These are phyloP conservation scores for Moringa oleifera DNA, from an alignment of 345 rosid species.

Conservation along the genomic window DNA sequence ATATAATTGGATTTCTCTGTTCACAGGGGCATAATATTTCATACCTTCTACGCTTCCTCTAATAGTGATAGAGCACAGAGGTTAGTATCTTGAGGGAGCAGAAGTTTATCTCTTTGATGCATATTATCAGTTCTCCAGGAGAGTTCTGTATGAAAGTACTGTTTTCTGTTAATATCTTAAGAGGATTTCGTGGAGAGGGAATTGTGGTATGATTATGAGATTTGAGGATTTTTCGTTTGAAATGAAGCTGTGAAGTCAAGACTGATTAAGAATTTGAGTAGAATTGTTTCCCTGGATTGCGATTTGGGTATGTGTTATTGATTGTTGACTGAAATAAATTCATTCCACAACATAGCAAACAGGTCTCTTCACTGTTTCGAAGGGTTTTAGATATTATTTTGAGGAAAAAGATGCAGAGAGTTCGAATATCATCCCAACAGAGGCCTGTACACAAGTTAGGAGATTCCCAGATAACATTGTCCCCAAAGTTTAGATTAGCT, in stretches of 20 bases:
- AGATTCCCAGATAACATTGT: constrained; percentile 78
- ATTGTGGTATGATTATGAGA: not conserved
- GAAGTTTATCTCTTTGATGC: too few relatives aligned
- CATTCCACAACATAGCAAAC: not conserved
- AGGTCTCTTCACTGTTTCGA: not conserved
- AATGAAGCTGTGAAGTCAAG: not conserved
- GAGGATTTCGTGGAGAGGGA: not conserved
- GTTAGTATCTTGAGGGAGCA: too few relatives aligned
- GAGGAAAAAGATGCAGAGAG: constrained; percentile 64
- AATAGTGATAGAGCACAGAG: too few relatives aligned
- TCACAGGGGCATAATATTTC: too few relatives aligned
- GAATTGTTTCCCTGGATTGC: not conserved
- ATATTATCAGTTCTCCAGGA: too few relatives aligned
- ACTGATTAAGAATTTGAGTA: not conserved
- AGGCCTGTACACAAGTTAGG: constrained; percentile 82
- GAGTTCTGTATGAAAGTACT: too few relatives aligned
- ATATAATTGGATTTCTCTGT: too few relatives aligned
- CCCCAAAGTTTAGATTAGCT: constrained; percentile 77
- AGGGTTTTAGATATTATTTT: not conserved
- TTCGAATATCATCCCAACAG: constrained; percentile 69
- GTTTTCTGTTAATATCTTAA: too few relatives aligned
- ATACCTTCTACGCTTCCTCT: too few relatives aligned
- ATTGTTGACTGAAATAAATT: not conserved
- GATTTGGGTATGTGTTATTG: not conserved
- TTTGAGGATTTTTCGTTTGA: not conserved